Evolutionary conservation across 305 asterid species (phyloP).

Genomic region (Solanum hybrid): DNA sequence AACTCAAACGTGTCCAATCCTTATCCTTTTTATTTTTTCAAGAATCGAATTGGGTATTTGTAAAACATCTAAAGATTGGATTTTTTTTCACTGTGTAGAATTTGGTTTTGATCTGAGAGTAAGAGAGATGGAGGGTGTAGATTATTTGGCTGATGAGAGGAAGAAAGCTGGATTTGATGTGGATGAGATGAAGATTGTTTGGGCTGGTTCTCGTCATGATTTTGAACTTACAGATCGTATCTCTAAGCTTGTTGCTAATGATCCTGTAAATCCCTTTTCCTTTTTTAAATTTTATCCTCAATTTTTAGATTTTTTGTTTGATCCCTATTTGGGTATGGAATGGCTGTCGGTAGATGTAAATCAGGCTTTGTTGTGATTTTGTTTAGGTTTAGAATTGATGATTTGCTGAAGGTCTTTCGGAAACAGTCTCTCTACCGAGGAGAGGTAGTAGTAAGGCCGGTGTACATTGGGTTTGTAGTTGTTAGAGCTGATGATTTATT

Average conservation of each 20-base stretch:
- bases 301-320: not conserved
- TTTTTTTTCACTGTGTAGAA: too few species aligned
- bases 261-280: constrained; percentile 45
- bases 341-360: not conserved
- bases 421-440: not conserved
- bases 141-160: constrained; percentile 78
- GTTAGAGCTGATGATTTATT: not conserved
- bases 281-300: not conserved
- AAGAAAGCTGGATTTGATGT: constrained; percentile 80
- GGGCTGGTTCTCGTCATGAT: constrained; percentile 82
- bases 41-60: not conserved
- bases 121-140: constrained; percentile 41
- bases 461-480: not conserved
- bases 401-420: not conserved
- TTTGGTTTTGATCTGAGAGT: not conserved
- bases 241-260: constrained; percentile 87
- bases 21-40: not conserved
- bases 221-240: constrained; percentile 84
- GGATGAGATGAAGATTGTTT: constrained; percentile 74
- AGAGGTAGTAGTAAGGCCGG: not conserved
- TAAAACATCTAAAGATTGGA: not conserved
- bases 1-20: not conserved
- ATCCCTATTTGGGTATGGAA: not conserved
- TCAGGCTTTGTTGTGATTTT: not conserved
- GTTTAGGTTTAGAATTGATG: not conserved